These are phyloP conservation scores for Clavariopsis aquatica DNA, from an alignment of 495 filamentous ascomycete species.

Conservation along the genomic window DNA sequence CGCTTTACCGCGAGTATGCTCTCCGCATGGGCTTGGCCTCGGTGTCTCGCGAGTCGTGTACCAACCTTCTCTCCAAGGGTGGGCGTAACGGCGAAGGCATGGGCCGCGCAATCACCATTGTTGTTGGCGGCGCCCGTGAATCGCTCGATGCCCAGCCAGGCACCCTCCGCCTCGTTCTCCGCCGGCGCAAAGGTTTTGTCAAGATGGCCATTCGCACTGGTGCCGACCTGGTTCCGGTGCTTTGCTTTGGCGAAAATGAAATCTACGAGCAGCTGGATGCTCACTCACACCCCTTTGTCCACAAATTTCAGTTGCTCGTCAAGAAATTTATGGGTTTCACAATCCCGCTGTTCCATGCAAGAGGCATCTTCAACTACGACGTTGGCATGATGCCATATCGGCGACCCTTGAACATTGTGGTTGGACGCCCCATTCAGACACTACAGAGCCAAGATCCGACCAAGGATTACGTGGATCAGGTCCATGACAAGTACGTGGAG, in stretches of 20 bases:
- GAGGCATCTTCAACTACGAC: conserved; percentile 97
- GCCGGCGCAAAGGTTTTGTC: conserved; percentile 85
- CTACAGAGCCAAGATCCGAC: conserved; percentile 61
- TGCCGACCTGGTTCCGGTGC: conserved; percentile 86
- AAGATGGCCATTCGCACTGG: conserved; percentile 88
- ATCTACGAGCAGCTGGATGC: conserved; percentile 85
- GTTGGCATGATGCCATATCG: conserved; percentile 94
- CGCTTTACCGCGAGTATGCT: conserved; percentile 90
- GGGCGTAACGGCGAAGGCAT: conserved; percentile 81
- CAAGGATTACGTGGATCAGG: conserved; percentile 71
- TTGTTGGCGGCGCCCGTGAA: conserved; percentile 89
- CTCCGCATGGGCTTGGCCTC: conserved; percentile 82
- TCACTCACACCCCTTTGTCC: conserved; percentile 68
- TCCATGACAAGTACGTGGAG: conserved; percentile 75
- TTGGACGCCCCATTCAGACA: conserved; percentile 77
- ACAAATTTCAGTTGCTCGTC: conserved; percentile 73
- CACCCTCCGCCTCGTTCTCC: conserved; percentile 71
- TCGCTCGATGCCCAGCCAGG: conserved; percentile 82
- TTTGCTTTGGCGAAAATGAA: conserved; percentile 94
- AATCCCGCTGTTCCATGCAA: conserved; percentile 82
- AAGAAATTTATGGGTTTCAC: conserved; percentile 91
- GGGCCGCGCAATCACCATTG: conserved; percentile 94
- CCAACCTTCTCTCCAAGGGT: conserved; percentile 77
- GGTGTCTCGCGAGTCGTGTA: conserved; percentile 87
- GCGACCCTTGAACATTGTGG: conserved; percentile 80